A percentile compares a stretch with the other conserved stretches of the same genome.
These are phyloP conservation scores for Penicillium sp. DNA, from an alignment of 2,329 filamentous ascomycete genomes.

Conservation along the genomic window DNA sequence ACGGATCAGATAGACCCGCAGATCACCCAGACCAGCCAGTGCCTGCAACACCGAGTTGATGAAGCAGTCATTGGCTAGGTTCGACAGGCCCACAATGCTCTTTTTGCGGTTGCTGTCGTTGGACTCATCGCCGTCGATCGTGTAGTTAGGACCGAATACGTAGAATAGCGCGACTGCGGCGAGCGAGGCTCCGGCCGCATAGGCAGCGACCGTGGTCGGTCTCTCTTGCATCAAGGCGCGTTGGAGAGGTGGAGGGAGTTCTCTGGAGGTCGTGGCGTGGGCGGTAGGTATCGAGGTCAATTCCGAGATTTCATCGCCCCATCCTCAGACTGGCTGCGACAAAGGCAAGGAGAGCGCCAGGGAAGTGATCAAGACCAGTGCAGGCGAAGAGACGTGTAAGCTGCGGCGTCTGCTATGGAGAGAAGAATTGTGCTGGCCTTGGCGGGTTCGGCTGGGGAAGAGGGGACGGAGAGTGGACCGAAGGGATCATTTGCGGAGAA, in stretches of 20 bases:
- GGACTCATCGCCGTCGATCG: constrained; percentile 77
- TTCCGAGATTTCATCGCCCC: constrained; percentile 14
- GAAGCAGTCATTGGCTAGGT: constrained; percentile 93
- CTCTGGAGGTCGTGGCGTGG: constrained; percentile 4
- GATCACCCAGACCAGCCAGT: constrained; percentile 81
- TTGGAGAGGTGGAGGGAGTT: constrained; percentile 1
- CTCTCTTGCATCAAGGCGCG: constrained; percentile 70
- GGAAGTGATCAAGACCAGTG: background rate
- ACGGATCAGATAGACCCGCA: constrained; percentile 87
- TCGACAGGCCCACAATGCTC: constrained; percentile 81
- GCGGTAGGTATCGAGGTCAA: constrained; percentile 13
- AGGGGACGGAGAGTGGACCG: constrained; percentile 19
- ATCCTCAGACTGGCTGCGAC: constrained; percentile 12
- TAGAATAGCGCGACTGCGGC: constrained; percentile 94
- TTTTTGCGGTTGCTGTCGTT: constrained; percentile 67
- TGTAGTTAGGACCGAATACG: constrained; percentile 95
- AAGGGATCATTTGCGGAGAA: constrained; percentile 24
- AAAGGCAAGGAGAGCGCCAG: background rate
- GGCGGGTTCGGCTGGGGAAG: constrained; percentile 17
- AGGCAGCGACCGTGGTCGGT: constrained; percentile 78
- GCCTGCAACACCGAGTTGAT: constrained; percentile 97
- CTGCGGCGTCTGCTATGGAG: background rate
- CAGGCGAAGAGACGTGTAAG: background rate
- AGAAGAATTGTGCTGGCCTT: constrained; percentile 9
- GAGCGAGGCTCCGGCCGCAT: constrained; percentile 91